Base-by-base conservation (phyloP, 139 green algal species). In the Tetraselmis striata region DNA sequence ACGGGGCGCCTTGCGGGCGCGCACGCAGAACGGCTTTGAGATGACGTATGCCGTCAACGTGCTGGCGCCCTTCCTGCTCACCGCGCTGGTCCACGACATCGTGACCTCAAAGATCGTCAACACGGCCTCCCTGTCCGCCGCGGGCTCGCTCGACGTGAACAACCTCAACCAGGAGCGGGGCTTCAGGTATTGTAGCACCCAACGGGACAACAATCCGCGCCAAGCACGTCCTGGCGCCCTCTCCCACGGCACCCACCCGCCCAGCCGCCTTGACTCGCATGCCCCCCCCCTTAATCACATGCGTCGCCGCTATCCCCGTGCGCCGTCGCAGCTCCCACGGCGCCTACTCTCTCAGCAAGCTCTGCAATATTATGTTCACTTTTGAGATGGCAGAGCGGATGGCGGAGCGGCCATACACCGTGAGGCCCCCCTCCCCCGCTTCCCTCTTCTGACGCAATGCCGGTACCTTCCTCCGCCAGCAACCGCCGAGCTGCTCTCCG, bases 31-130 rank as follows among this genome's bases (percentile, higher is more conserved):
- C 29, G 90, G 92, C 0, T 88, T 88, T 28, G 92, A 95, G 84
- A 81, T 89, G 84, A 95, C 90, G 0, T 95, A 90, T 87, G 87
- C 86, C 0, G 87, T 94, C 26, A 95, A 95, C 59, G 92, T 95
- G 18, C 78, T 91, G 30, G 90, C 89, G 1, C 92, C 92, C 0
- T 95, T 90, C 76, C 83, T 94, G n/a, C 79, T 95, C 5, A 91
- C 84, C 5, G 79, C 84, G 0, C 77, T 88, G 29, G 78, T 95
- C 32, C 59, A 89, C 22, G 77, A 84, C n/a, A 67, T n/a, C 1
- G 59, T 88, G 1, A 59, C 29, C 29, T 23, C 29, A 25, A 31
- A 1, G 32, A 45, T 95, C 30, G 78, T 95, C 25, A 93, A 89
- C 58, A 89, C 93, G 0, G 86, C 84, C 59, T 90, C 82, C 30